Base-by-base conservation (phyloP, 345 rosid genomes). In the Sisymbrium irio region DNA sequence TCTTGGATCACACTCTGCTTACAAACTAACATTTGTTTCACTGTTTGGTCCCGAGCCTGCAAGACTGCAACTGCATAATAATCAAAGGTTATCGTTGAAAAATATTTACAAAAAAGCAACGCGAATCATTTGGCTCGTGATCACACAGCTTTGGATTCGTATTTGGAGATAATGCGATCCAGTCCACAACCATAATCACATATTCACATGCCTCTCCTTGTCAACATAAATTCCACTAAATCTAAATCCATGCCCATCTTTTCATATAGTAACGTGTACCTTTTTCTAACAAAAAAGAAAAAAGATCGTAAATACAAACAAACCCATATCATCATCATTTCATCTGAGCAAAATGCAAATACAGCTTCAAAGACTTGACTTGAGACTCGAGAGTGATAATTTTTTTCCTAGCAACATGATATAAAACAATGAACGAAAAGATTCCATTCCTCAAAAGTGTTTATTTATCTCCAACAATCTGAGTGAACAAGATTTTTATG, bases 401-500 rank as follows among this genome's bases (percentile, higher is more conserved):
- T 2, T 15, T 15, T 15, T 44, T 19, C 10, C 37, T 33, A 73
- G 28, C 64, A 59, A 54, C 10, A 55, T 65, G 22, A 44, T 44
- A 45, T 51, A 55, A 42, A 51, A 59, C 17, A 64, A 22, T 62
- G 33, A 54, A 28, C 46, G 32, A 50, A 19, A 59, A 37, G 0
- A 39, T 37, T 45, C 3, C 17, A 36, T 42, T 73, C 36, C 25
- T 62, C 20, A 9, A 14, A 54, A 11, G 44, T 51, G 63, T 42
- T 66, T 37, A 73, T 64, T 6, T 27, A 33, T 22, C n/a, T 58
- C 40, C 54, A 47, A 46, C 33, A 73, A 73, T 35, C 65, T 17
- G 17, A n/a, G 30, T 37, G 62, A 40, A 50, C 67, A 59, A 67
- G 61, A 75, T 14, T 47, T 53, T 65, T 66, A 74, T 59, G 61